These are phyloP conservation scores for Sporothrix luriei DNA, from an alignment of 2,329 filamentous ascomycete species.

Conservation along the genomic window DNA sequence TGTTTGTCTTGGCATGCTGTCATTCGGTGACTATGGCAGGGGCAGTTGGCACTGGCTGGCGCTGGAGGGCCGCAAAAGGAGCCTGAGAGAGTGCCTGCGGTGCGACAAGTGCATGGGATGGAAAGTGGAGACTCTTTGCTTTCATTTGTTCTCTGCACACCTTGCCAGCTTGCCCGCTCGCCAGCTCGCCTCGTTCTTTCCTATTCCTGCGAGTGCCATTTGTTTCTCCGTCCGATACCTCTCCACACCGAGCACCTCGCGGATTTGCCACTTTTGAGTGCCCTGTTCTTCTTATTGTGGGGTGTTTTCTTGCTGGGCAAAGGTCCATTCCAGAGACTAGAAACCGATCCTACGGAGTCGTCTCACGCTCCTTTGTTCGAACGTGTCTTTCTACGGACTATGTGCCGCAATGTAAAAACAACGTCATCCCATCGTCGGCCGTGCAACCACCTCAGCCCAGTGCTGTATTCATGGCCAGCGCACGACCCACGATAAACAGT, in stretches of 20 bases:
- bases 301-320: constrained; percentile 3
- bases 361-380: background rate
- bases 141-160: background rate
- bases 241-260: background rate
- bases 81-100: constrained; percentile 4
- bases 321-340: constrained; percentile 3
- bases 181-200: constrained; percentile 1
- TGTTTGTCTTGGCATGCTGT: constrained; percentile 27
- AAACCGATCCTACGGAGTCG: background rate
- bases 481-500: background rate
- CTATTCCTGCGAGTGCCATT: background rate
- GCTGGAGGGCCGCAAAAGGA: background rate
- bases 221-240: background rate
- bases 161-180: too few species aligned
- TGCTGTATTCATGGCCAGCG: background rate
- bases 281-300: background rate
- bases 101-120: constrained; percentile 15
- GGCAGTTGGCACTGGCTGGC: background rate
- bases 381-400: background rate
- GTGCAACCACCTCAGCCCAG: background rate
- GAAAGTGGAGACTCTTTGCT: background rate
- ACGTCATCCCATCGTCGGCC: constrained; percentile 3
- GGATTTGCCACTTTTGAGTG: background rate
- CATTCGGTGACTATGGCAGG: constrained; percentile 18
- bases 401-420: background rate